A percentile compares a stretch with the other conserved stretches of the same genome.
phyloP scores from a whole-genome alignment of 108 stramenopile genomes.

The Tribonema minus region DNA sequence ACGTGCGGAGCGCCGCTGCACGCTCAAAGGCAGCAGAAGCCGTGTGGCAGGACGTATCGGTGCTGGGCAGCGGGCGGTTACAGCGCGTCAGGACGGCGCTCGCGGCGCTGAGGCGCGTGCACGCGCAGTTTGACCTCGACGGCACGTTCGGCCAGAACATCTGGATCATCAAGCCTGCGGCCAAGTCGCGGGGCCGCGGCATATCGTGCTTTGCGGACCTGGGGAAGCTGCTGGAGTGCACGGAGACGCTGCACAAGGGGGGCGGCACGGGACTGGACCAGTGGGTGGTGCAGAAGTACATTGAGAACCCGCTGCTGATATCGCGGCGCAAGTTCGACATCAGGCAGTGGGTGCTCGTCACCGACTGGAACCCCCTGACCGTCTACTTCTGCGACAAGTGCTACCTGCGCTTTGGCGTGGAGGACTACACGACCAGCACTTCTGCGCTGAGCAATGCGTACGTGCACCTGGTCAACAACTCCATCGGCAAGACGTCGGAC shows the following conservation, averaged over 20 bases:
- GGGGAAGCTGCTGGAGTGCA: slow-evolving; percentile 29
- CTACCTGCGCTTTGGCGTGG: slow-evolving; percentile 60
- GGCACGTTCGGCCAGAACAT: slow-evolving; percentile 50
- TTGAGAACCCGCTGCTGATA: slow-evolving; percentile 63
- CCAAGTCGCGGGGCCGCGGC: slow-evolving; percentile 58
- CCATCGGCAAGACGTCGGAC: slow-evolving; percentile 51
- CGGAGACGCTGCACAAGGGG: slow-evolving; percentile 11
- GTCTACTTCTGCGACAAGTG: slow-evolving; percentile 62
- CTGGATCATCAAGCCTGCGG: slow-evolving; percentile 68
- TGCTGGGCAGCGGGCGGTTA: too few species aligned
- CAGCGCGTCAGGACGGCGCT: not conserved
- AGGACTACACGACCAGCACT: slow-evolving; percentile 35
- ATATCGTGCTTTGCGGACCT: slow-evolving; percentile 56
- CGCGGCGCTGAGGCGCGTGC: too few species aligned
- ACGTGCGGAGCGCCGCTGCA: too few species aligned
- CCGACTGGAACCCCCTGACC: slow-evolving; percentile 64
- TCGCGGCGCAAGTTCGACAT: slow-evolving; percentile 64
- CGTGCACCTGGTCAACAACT: slow-evolving; percentile 65
- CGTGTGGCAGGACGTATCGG: too few species aligned
- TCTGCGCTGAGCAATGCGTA: slow-evolving; percentile 44
- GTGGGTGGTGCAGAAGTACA: slow-evolving; percentile 71
- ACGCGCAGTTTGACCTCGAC: slow-evolving; percentile 50
- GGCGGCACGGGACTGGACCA: slow-evolving; percentile 25
- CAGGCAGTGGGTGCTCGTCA: slow-evolving; percentile 65
- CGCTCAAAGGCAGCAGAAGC: too few species aligned